Base-by-base conservation (phyloP, 768 basidiomycete species). In the Rhodotorula diobovata region DNA sequence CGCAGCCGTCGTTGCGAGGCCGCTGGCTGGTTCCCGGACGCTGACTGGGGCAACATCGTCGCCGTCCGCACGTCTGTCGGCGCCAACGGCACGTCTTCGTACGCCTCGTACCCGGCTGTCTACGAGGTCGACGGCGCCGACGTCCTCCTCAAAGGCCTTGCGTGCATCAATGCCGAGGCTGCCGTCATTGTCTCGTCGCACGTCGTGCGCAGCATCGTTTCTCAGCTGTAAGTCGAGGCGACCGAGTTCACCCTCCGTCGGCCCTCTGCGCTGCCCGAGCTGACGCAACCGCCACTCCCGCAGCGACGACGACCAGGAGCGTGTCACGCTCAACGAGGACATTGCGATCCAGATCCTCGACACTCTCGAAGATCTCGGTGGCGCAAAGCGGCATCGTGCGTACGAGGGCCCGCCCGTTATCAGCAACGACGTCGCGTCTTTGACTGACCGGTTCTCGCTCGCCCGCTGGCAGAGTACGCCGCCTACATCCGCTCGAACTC, bases 101-200 rank as follows among this genome's bases (percentile, higher is more conserved):
- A 57, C 64, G 70, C 64, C 4, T 66, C 70, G 32, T 71, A 71
- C 37, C 70, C 70, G 37, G 60, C 32, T 18, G 64, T 54, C 0
- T 41, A 71, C 28, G 64, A 71, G 20, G 65, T 71, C 60, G 70
- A 71, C 48, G 70, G 70, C 45, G 48, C 60, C n/a, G 54, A 66
- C 37, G 32, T 48, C 7, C 56, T 71, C 23, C 54, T 71, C 23
- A 34, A 62, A 16, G 70, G 64, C 2, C 70, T 71, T 55, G 64
- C 70, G 0, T 41, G 12, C 16, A 60, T 71, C 70, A 71, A 71
- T n/a, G 70, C 70, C 39, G 70, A 71, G n/a, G 21, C 64, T 15
- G 64, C 70, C 6, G 64, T 66, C 34, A 71, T 71, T 48, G 45
- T 71, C 23, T 71, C 70, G 37, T 62, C 60, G 14, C 70, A 71